Evolutionary conservation across 1,139 yeast genomes (phyloP).

Genomic region (Lodderomyces parapsilosis): DNA sequence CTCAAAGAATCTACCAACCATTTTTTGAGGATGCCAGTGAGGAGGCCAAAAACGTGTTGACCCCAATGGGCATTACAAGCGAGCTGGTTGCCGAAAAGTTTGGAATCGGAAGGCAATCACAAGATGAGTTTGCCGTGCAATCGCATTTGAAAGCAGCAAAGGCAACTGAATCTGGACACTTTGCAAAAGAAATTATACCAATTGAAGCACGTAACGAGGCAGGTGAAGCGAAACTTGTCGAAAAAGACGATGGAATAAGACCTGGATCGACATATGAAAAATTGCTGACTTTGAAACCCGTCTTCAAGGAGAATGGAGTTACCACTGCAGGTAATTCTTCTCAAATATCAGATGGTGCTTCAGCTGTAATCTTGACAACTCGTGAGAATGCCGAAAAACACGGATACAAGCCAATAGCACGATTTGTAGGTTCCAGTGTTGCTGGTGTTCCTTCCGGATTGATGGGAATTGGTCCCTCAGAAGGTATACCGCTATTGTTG

Average conservation of each 20-base stretch:
- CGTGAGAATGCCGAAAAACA: slow-evolving; percentile 33
- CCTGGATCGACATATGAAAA: slow-evolving; percentile 27
- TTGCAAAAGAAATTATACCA: slow-evolving; percentile 37
- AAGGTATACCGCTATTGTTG: slow-evolving; percentile 34
- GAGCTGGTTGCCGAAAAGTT: slow-evolving; percentile 39
- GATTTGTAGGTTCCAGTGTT: slow-evolving; percentile 35
- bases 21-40: slow-evolving; percentile 18
- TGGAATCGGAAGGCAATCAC: slow-evolving; percentile 58
- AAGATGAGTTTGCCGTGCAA: slow-evolving; percentile 42
- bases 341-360: slow-evolving; percentile 44
- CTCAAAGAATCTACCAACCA: slow-evolving; percentile 24
- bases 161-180: slow-evolving; percentile 35
- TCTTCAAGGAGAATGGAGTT: slow-evolving; percentile 32
- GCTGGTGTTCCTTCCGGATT: slow-evolving; percentile 37
- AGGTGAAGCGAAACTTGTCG: slow-evolving; percentile 13
- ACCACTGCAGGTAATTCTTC: slow-evolving; percentile 46
- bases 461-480: slow-evolving; percentile 45
- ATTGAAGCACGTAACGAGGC: slow-evolving; percentile 27
- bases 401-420: slow-evolving; percentile 38
- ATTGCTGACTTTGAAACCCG: slow-evolving; percentile 31
- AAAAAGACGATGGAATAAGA: slow-evolving; percentile 34
- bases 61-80: slow-evolving; percentile 71
- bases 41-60: slow-evolving; percentile 24
- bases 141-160: slow-evolving; percentile 36
- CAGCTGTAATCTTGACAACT: slow-evolving; percentile 38